A percentile compares a stretch with the other conserved stretches of the same genome.
Conservation (phyloP, 2,329 filamentous ascomycete genomes). For the Boeremia exigua region DNA sequence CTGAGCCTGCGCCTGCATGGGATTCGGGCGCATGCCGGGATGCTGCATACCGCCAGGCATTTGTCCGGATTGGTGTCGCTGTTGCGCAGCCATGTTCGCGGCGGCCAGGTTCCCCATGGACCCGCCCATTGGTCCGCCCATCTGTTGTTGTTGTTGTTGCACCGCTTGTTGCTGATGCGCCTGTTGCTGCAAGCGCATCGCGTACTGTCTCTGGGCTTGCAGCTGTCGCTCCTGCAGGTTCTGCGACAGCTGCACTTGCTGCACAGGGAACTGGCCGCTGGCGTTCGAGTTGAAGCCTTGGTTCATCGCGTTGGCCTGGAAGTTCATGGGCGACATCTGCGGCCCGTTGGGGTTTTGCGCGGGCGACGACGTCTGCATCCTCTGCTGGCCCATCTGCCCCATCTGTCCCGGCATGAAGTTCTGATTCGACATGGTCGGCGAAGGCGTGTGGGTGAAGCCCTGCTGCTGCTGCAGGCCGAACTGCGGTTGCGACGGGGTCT, state of each 20-base stretch:
- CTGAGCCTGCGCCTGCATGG: slow-evolving; percentile 37
- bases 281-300: slow-evolving; percentile 51
- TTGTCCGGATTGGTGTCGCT: slow-evolving; percentile 48
- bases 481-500: slow-evolving; percentile 80
- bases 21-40: slow-evolving; percentile 41
- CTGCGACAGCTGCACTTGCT: slow-evolving; percentile 56
- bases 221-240: slow-evolving; percentile 58
- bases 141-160: slow-evolving; percentile 58
- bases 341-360: slow-evolving; percentile 73
- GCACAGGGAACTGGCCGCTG: slow-evolving; percentile 53
- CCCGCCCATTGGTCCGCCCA: slow-evolving; percentile 54
- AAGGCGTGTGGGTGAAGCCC: slow-evolving; percentile 87
- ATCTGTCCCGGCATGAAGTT: slow-evolving; percentile 63
- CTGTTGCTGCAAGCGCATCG: slow-evolving; percentile 76
- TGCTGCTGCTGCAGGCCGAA: slow-evolving; percentile 69
- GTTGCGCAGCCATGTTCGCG: slow-evolving; percentile 48
- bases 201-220: slow-evolving; percentile 79
- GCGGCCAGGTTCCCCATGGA: slow-evolving; percentile 48
- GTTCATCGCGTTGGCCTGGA: slow-evolving; percentile 43
- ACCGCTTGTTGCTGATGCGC: slow-evolving; percentile 61
- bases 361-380: slow-evolving; percentile 90
- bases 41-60: slow-evolving; percentile 46
- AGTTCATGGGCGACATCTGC: slow-evolving; percentile 50
- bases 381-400: slow-evolving; percentile 58
- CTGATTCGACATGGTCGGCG: slow-evolving; percentile 88